A percentile compares a stretch with the other conserved stretches of the same genome.
Evolutionary conservation across 768 basidiomycete genomes (phyloP).

Genomic region (Russula earlei): DNA sequence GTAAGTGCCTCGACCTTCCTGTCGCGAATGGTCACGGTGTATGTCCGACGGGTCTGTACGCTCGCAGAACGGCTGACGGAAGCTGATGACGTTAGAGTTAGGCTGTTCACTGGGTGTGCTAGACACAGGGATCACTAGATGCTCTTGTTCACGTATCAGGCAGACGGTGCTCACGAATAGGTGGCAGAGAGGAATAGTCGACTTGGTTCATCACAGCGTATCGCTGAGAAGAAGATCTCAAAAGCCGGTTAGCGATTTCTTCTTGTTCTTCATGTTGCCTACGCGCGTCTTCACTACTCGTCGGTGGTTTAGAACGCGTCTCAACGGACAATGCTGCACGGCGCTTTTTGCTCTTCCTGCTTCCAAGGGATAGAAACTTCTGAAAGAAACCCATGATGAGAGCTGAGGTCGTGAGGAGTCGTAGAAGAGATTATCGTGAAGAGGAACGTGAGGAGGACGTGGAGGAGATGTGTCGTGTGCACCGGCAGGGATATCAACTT

Average conservation of each 20-base stretch:
- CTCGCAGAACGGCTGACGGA: conserved; percentile 49
- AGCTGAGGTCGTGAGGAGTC: conserved; percentile 7
- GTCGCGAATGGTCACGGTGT: conserved; percentile 61
- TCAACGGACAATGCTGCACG: conserved; percentile 9
- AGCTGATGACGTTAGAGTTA: conserved; percentile 39
- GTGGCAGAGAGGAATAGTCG: conserved; percentile 50
- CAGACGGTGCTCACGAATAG: conserved; percentile 50
- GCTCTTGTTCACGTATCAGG: neutral
- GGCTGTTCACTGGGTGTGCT: conserved; percentile 54
- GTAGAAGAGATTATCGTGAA: conserved; percentile 2
- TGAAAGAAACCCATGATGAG: conserved; percentile 57
- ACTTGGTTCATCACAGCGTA: conserved; percentile 47
- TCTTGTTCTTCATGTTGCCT: conserved; percentile 43
- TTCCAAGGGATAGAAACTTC: conserved; percentile 58
- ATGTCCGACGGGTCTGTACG: conserved; percentile 46
- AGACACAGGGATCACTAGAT: conserved; percentile 4
- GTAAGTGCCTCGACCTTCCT: conserved; percentile 52
- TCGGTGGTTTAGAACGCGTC: neutral
- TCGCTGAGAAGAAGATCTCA: conserved; percentile 67
- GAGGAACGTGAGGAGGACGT: neutral
- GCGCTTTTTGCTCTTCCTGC: conserved; percentile 47
- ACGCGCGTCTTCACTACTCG: conserved; percentile 4
- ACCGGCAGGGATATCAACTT: neutral
- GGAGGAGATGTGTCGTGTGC: neutral
- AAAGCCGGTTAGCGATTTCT: conserved; percentile 37